A percentile compares a stretch with the other conserved stretches of the same genome.
phyloP scores from a whole-genome alignment of 495 filamentous ascomycete species.

The Acidomyces sp. region DNA sequence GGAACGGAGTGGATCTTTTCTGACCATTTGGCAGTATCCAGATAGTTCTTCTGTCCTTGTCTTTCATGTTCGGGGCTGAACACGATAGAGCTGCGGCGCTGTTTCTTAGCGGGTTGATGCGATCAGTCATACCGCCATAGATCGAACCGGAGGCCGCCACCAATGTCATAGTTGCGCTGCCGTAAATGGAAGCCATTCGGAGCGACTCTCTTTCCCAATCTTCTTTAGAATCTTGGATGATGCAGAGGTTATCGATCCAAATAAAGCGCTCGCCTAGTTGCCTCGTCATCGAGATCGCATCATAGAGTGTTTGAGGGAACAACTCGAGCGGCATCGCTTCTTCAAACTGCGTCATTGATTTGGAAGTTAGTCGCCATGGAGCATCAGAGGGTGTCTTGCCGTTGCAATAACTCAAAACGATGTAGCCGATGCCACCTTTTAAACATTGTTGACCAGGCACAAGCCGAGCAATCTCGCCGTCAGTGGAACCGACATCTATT shows the following conservation, averaged over 20 bases:
- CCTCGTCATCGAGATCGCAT: conserved; percentile 3
- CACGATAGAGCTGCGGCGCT: background rate
- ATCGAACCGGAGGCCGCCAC: background rate
- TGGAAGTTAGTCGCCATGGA: background rate
- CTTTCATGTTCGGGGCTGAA: background rate
- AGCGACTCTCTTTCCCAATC: conserved; percentile 7
- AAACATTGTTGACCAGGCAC: background rate
- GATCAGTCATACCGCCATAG: background rate
- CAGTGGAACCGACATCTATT: background rate
- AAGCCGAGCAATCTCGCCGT: background rate
- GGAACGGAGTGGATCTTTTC: background rate
- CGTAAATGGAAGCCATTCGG: conserved; percentile 1
- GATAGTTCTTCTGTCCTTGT: background rate
- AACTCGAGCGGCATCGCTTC: conserved; percentile 5
- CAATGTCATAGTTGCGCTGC: background rate
- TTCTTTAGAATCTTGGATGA: conserved; percentile 1
- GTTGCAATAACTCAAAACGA: background rate
- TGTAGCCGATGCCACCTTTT: background rate
- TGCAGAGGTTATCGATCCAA: conserved; percentile 9
- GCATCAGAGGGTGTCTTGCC: background rate
- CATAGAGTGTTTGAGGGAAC: conserved; percentile 1
- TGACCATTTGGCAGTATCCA: background rate
- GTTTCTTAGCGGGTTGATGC: background rate
- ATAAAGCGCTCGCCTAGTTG: background rate
- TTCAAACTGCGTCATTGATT: background rate